Base-by-base conservation (phyloP, 257 asterid genomes). In the Solanum piurae region DNA sequence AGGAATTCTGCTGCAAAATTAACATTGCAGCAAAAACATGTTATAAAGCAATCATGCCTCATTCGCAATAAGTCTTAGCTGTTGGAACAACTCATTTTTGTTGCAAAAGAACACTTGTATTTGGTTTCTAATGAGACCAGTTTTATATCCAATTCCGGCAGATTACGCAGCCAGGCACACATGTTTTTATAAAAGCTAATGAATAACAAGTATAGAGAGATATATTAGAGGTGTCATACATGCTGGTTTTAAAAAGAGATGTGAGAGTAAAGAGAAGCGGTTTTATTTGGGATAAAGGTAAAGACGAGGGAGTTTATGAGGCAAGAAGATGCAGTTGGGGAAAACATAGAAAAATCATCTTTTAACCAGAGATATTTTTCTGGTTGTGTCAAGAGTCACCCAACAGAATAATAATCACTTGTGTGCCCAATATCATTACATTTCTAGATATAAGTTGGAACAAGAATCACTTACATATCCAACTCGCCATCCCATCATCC, bases 401-500 rank as follows among this genome's bases (percentile, higher is more conserved):
- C 52, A 37, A 25, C 55, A 75, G 83, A 38, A 21, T 7, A 60
- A 36, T 84, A 21, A 84, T 38, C 87, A 52, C 55, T 34, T 52
- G 16, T 60, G 21, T 18, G 55, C 73, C 33, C 8, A 84, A 25
- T 2, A 12, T 6, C 33, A 9, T 12, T 84, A 29, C 76, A 34
- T 40, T 5, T 31, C 49, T 60, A 60, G 42, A 58, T 34, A 84
- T 60, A 69, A 64, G 23, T 36, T 77, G 77, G 38, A 49, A 27
- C 23, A 64, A 88, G 75, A 34, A 79, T 82, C 80, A 92, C 99
- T 95, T 93, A 96, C 99, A 52, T 96, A 97, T 89, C 99, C 99
- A 88, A 97, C 99, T 91, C 99, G 96, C 99, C 99, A 97, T 83
- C 99, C 99, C 99, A 97, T 97, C 99, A 97, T 97, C 74, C 99